These are phyloP conservation scores for Diversispora eburnea DNA, from an alignment of 192 early-diverging fungal genomes.

Conservation along the genomic window DNA sequence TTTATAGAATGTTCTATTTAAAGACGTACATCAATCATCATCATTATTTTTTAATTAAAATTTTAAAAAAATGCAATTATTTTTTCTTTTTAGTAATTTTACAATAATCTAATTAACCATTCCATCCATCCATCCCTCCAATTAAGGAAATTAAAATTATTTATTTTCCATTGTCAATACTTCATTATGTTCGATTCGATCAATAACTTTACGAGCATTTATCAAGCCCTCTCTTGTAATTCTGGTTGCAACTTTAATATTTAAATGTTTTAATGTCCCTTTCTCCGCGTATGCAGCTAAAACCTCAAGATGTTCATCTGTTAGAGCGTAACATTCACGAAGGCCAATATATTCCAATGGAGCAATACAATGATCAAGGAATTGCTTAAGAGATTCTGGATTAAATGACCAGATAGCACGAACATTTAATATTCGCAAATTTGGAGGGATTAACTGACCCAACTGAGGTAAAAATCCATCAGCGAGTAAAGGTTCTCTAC, in stretches of 20 bases:
- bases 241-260: background rate
- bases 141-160: too few species aligned
- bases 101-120: too few species aligned
- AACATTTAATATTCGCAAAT: background rate
- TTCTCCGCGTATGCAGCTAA: background rate
- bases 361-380: constrained; percentile 1
- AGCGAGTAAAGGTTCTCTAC: background rate
- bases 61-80: too few species aligned
- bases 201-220: background rate
- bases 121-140: too few species aligned
- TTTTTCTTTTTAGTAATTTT: too few species aligned
- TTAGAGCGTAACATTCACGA: constrained; percentile 2
- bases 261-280: constrained; percentile 5
- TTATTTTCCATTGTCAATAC: too few species aligned
- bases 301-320: constrained; percentile 9
- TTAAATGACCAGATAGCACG: constrained; percentile 12
- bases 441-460: background rate
- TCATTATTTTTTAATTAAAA: too few species aligned
- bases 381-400: background rate
- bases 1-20: too few species aligned
- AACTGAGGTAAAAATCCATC: constrained; percentile 8
- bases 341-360: constrained; percentile 1
- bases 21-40: too few species aligned
- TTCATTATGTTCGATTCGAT: background rate
- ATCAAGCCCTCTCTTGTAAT: constrained; percentile 4